phyloP scores from a whole-genome alignment of 257 asterid species.

The Nicotiana sylvestris region DNA sequence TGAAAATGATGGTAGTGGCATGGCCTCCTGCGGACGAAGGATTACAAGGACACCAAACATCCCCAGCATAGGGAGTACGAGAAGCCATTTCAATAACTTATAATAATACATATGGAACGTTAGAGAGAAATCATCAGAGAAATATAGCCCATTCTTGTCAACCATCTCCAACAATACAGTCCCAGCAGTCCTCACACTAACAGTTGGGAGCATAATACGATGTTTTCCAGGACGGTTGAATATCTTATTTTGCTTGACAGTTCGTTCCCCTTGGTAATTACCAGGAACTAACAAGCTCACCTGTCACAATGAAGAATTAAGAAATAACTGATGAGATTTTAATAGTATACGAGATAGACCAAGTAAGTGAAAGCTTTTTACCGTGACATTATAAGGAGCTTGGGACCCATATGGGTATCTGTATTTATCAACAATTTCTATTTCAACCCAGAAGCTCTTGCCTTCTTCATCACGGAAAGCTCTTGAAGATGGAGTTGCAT shows the following conservation, averaged over 20 bases:
- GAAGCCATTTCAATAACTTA: conserved; percentile 89
- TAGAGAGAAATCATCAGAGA: conserved; percentile 84
- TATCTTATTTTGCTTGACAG: conserved; percentile 61
- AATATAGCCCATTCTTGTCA: conserved; percentile 82
- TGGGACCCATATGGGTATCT: conserved; percentile 86
- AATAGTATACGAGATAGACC: background rate
- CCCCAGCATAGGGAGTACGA: conserved; percentile 95
- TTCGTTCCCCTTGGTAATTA: conserved; percentile 95
- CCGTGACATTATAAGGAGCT: conserved; percentile 96
- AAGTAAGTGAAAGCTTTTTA: conserved; percentile 22
- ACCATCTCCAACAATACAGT: conserved; percentile 94
- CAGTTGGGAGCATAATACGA: conserved; percentile 77
- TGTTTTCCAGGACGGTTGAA: conserved; percentile 62
- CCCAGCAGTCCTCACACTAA: conserved; percentile 82
- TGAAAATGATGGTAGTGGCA: conserved; percentile 96
- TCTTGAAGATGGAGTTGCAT: conserved; percentile 80
- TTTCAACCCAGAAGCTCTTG: conserved; percentile 87
- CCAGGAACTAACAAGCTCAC: conserved; percentile 95
- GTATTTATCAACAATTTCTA: conserved; percentile 78
- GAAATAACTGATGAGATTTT: conserved; percentile 8
- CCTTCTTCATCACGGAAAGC: conserved; percentile 98
- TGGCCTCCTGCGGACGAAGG: conserved; percentile 85
- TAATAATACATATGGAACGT: conserved; percentile 90
- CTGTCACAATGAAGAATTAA: conserved; percentile 27
- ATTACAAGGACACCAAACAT: conserved; percentile 88